Conservation (phyloP, 2,329 filamentous ascomycete species). For the Hirsutella rhossiliensis region DNA sequence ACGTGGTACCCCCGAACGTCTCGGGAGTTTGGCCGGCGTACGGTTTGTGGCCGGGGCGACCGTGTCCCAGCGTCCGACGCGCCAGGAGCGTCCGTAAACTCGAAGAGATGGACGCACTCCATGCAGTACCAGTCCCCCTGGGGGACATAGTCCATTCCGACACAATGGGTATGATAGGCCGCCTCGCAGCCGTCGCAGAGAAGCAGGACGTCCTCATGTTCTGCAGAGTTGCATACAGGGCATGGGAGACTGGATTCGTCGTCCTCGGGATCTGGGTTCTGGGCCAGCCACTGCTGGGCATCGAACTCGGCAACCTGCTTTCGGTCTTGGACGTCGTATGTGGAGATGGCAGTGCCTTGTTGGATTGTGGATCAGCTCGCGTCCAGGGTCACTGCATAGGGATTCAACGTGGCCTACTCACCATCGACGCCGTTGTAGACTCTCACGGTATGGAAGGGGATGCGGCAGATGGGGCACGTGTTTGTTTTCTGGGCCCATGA, state of each 20-base stretch:
- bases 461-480: slow-evolving; percentile 93
- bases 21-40: slow-evolving; percentile 19
- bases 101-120: slow-evolving; percentile 52
- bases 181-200: slow-evolving; percentile 87
- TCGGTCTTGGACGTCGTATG: slow-evolving; percentile 63
- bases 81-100: slow-evolving; percentile 18
- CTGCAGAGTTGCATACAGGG: slow-evolving; percentile 68
- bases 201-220: slow-evolving; percentile 74
- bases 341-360: slow-evolving; percentile 44
- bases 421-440: slow-evolving; percentile 71
- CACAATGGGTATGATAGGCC: slow-evolving; percentile 83
- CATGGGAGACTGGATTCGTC: slow-evolving; percentile 63
- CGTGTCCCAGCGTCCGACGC: slow-evolving; percentile 20
- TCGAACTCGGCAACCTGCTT: slow-evolving; percentile 87
- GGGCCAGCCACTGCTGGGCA: slow-evolving; percentile 58
- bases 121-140: slow-evolving; percentile 83
- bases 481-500: slow-evolving; percentile 96
- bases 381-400: neutral
- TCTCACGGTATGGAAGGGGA: slow-evolving; percentile 80
- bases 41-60: slow-evolving; percentile 16
- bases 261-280: slow-evolving; percentile 53
- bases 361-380: neutral
- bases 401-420: slow-evolving; percentile 19
- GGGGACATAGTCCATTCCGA: slow-evolving; percentile 69
- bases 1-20: slow-evolving; percentile 23